These are phyloP conservation scores for Uronychia setigera DNA, from an alignment of 73 alveolate species.

Conservation along the genomic window DNA sequence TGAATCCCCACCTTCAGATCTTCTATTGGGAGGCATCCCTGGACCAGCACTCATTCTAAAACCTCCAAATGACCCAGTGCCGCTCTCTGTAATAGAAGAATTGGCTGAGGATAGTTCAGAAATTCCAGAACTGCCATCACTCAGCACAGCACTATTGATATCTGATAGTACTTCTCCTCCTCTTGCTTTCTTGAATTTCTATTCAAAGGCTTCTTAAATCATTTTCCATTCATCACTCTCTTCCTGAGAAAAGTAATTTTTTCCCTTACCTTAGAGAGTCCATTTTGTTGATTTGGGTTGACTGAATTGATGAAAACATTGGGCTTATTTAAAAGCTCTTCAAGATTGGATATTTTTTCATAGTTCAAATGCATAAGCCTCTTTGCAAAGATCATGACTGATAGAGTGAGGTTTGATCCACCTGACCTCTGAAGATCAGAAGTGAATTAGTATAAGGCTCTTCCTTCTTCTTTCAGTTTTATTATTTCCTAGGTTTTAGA, in stretches of 20 bases:
- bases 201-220: not conserved
- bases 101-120: too few species aligned
- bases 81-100: too few species aligned
- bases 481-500: not conserved
- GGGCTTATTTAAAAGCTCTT: not conserved
- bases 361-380: not conserved
- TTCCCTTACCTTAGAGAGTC: not conserved
- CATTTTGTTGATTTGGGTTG: not conserved
- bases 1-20: too few species aligned
- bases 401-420: not conserved
- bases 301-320: not conserved
- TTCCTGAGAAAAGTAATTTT: not conserved
- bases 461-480: not conserved
- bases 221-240: not conserved
- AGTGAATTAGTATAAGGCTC: not conserved
- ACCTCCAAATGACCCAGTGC: too few species aligned
- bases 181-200: not conserved
- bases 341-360: not conserved
- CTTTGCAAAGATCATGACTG: not conserved
- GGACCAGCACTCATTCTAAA: too few species aligned
- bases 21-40: too few species aligned
- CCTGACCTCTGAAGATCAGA: not conserved
- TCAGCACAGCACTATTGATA: not conserved
- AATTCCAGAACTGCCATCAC: not conserved
- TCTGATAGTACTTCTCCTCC: not conserved